Base-by-base conservation (phyloP, 192 early-diverging fungal genomes). In the Entomortierella lignicola region DNA sequence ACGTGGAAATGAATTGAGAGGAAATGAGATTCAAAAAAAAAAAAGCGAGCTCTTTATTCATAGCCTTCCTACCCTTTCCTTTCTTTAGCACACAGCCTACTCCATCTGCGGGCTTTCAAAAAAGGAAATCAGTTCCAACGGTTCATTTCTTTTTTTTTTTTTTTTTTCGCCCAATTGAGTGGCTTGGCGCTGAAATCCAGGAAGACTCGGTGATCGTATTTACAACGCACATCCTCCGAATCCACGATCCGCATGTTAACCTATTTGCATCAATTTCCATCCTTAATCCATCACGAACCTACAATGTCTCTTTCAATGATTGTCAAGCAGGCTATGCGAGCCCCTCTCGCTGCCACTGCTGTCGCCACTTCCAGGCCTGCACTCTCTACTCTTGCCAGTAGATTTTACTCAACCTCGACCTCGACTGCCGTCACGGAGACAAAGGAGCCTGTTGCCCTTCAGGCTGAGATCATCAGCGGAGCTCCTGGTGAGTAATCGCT, bases 391-490 rank as follows among this genome's bases (percentile, higher is more conserved):
- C 21, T 63, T 32, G 6, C 61, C 39, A 17, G 52, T 37, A 69
- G 55, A 60, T 64, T 48, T 65, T 48, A 77, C 55, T 48, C 29
- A 11, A 48, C 41, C 56, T 48, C 29, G 7, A 48, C 41, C 56
- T 63, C 74, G 15, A 77, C 74, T 25, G 56, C 74, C 37, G 74
- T 77, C 34, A 77, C 55, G 2, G 74, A 77, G 61, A 53, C 66
- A 3, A 41, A 55, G 61, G 74, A 69, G 37, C 59, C 65, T 37
- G 60, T 63, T 43, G 42, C 66, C 27, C 66, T 77, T 48, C 74
- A 77, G 66, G 74, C 74, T 37, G 74, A 77, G 61, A 77, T 77
- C 66, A 52, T 77, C 66, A 77, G 74, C 50, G 74, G 74, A 58
- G 74, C 74, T 39, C 74, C 74, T 69, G 74, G 74, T 77, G 74